Evolutionary conservation across 768 basidiomycete species (phyloP).

Genomic region (Crassisporium funariophilum): DNA sequence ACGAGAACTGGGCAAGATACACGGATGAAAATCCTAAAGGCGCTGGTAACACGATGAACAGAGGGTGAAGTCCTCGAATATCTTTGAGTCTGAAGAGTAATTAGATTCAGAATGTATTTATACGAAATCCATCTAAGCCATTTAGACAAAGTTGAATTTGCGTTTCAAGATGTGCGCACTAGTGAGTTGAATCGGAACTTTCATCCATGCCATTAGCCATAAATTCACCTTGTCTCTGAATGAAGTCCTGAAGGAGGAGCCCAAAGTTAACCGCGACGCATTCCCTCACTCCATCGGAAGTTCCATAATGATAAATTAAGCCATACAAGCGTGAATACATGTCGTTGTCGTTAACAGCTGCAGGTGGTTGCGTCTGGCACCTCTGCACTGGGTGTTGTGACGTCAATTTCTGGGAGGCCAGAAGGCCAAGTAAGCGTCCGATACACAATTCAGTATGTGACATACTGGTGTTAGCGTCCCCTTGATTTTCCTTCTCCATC

Average conservation of each 20-base stretch:
- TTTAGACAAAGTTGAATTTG: too few relatives aligned
- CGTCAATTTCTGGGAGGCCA: slow-evolving; percentile 77
- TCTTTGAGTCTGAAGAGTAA: too few relatives aligned
- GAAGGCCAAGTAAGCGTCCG: slow-evolving; percentile 7
- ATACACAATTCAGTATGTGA: slow-evolving; percentile 3
- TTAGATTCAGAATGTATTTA: slow-evolving; percentile 1
- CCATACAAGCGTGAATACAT: slow-evolving; percentile 21
- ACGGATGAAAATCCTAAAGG: slow-evolving; percentile 87
- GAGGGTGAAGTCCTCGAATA: too few relatives aligned
- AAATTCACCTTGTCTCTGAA: too few relatives aligned
- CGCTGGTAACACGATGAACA: slow-evolving; percentile 97
- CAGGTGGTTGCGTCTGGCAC: slow-evolving; percentile 89
- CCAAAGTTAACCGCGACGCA: too few relatives aligned
- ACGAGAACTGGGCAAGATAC: slow-evolving; percentile 90
- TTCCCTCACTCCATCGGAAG: not conserved
- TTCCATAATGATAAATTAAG: slow-evolving; percentile 16
- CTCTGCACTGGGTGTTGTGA: slow-evolving; percentile 69
- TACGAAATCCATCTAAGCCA: not conserved
- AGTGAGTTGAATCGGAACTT: not conserved
- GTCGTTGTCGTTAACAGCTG: slow-evolving; percentile 54
- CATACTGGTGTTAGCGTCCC: slow-evolving; percentile 58
- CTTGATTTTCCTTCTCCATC: slow-evolving; percentile 81
- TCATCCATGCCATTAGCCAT: not conserved
- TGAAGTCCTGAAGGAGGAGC: too few relatives aligned
- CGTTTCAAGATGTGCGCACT: too few relatives aligned